Percentiles rank a stretch among this genome's conserved stretches.
Evolutionary conservation across 2,329 filamentous ascomycete genomes (phyloP).

Genomic region (Xylaria polymorpha): DNA sequence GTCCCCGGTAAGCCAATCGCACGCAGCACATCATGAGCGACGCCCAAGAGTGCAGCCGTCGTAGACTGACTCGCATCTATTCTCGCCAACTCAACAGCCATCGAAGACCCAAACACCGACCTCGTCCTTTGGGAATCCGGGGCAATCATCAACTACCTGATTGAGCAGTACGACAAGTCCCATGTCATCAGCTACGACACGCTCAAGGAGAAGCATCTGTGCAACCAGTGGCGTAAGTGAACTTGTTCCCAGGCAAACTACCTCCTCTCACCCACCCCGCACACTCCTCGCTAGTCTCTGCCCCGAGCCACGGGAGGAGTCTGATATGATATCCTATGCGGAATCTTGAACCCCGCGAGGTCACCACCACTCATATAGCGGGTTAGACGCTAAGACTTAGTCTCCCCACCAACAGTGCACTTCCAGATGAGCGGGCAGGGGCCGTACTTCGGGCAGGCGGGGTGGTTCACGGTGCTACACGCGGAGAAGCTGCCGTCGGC

Average conservation of each 20-base stretch:
- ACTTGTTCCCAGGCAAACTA: not conserved
- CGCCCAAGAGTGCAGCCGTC: not conserved
- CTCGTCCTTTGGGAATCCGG: constrained; percentile 16
- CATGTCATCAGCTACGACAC: not conserved
- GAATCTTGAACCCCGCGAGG: no score
- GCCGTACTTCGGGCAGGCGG: constrained; percentile 55
- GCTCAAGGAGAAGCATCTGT: not conserved
- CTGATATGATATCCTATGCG: no score
- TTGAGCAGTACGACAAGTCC: constrained; percentile 14
- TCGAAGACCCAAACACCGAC: constrained; percentile 13
- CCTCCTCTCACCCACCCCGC: no score
- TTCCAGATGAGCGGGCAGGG: constrained; percentile 57
- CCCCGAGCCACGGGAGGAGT: no score
- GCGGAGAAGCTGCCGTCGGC: constrained; percentile 58
- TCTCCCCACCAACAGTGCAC: not conserved
- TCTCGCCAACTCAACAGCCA: not conserved
- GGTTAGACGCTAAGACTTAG: no score
- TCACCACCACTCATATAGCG: no score
- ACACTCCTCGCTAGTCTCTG: no score
- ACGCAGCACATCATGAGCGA: no score
- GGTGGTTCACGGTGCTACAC: constrained; percentile 44
- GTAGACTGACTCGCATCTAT: not conserved
- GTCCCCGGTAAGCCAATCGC: constrained; percentile 18
- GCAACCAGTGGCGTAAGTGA: constrained; percentile 12
- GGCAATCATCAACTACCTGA: constrained; percentile 12